Conservation (phyloP, 257 asterid species). For the Solanum ahanhuiri region DNA sequence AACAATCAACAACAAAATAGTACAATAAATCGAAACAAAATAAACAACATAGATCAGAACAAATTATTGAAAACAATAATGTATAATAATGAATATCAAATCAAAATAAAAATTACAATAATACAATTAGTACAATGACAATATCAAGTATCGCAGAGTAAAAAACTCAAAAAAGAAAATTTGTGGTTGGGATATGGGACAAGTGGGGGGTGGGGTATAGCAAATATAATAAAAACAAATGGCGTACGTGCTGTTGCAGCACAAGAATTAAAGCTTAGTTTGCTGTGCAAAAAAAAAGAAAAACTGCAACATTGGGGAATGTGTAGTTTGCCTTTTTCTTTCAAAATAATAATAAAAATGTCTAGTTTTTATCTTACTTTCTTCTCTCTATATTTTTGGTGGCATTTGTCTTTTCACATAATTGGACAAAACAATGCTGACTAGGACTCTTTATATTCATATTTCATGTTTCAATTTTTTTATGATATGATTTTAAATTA, state of each 20-base stretch:
- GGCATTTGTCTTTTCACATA: background rate
- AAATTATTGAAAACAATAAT: background rate
- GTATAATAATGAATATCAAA: background rate
- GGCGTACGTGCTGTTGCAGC: background rate
- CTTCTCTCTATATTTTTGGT: background rate
- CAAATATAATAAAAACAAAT: background rate
- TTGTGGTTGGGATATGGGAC: background rate
- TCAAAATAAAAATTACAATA: too few relatives aligned
- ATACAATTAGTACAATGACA: too few relatives aligned
- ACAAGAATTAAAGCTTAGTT: background rate
- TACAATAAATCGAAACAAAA: background rate
- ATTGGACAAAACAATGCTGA: background rate
- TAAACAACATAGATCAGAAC: background rate
- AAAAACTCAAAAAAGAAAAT: background rate
- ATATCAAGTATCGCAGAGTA: too few relatives aligned
- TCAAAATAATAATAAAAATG: background rate
- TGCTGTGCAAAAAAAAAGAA: background rate
- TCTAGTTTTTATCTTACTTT: background rate
- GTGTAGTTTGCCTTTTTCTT: background rate
- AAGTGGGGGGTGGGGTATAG: background rate
- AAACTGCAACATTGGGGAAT: background rate
- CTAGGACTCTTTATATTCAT: background rate
- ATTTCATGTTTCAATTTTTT: background rate
- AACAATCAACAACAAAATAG: background rate
- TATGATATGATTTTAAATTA: background rate